A percentile compares a stretch with the other conserved stretches of the same genome.
phyloP scores from a whole-genome alignment of 257 asterid species.

The Penstemon davidsonii region DNA sequence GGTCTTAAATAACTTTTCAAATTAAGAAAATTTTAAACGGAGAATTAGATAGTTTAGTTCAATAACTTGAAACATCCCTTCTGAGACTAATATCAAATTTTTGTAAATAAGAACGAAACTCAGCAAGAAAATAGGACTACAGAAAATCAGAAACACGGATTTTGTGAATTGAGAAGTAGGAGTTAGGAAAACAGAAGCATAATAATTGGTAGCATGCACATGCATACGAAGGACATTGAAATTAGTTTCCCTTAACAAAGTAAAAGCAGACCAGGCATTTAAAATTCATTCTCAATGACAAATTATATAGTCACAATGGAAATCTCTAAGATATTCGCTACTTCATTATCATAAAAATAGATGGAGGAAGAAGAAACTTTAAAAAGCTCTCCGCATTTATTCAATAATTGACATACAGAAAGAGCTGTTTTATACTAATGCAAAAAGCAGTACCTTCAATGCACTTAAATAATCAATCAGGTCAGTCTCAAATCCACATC shows the following conservation, averaged over 20 bases:
- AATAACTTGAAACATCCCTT: no score
- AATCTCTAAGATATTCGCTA: background rate
- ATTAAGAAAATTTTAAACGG: no score
- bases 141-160: background rate
- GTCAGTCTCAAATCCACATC: slow-evolving; percentile 81
- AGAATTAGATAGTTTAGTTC: no score
- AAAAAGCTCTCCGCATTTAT: slow-evolving; percentile 13
- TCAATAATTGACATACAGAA: slow-evolving; percentile 8
- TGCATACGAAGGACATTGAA: no score
- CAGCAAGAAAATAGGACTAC: no score
- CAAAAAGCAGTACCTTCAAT: slow-evolving; percentile 59
- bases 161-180: background rate
- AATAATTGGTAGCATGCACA: no score
- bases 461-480: slow-evolving; percentile 70
- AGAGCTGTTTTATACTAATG: slow-evolving; percentile 11
- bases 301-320: background rate
- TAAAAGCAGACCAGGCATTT: slow-evolving; percentile 3
- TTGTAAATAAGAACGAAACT: no score
- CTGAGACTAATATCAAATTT: no score
- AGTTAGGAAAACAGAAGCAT: background rate
- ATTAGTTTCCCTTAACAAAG: background rate
- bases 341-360: slow-evolving; percentile 4
- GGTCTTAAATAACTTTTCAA: no score
- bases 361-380: slow-evolving; percentile 11
- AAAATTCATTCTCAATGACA: slow-evolving; percentile 15